Percentiles rank a stretch among this genome's conserved stretches.
Conservation (phyloP, 192 early-diverging fungal species). For the Borealophlyctis nickersoniae region DNA sequence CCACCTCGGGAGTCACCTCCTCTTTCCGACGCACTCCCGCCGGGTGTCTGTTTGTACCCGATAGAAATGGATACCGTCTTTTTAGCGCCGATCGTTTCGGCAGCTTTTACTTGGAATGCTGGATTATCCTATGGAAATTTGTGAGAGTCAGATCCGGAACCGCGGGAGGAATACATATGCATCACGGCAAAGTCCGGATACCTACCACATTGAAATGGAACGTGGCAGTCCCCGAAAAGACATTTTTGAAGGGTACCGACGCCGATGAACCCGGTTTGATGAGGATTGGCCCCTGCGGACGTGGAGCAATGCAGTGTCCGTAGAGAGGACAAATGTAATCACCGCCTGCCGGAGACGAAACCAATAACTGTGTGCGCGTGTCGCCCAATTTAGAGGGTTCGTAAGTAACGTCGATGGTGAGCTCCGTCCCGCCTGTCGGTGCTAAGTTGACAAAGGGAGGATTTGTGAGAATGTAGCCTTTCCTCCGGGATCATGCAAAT, state of each 20-base stretch:
- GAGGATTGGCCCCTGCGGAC: slow-evolving; percentile 59
- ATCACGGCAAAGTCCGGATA: background rate
- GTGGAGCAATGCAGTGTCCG: slow-evolving; percentile 52
- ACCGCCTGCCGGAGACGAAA: slow-evolving; percentile 51
- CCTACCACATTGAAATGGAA: slow-evolving; percentile 52
- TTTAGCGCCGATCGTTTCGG: slow-evolving; percentile 51
- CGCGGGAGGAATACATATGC: background rate
- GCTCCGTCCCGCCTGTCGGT: slow-evolving; percentile 43
- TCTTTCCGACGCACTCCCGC: slow-evolving; percentile 5
- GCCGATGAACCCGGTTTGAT: slow-evolving; percentile 46
- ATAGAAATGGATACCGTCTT: slow-evolving; percentile 50
- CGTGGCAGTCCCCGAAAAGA: slow-evolving; percentile 44
- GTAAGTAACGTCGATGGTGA: slow-evolving; percentile 52
- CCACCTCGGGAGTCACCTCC: background rate
- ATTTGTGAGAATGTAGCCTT: background rate
- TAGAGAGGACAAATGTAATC: slow-evolving; percentile 57
- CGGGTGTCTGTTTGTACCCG: slow-evolving; percentile 31
- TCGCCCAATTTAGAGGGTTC: slow-evolving; percentile 64
- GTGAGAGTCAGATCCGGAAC: no score
- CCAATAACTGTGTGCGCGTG: slow-evolving; percentile 43
- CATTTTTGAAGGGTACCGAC: slow-evolving; percentile 57
- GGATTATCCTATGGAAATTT: slow-evolving; percentile 54
- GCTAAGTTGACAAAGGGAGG: slow-evolving; percentile 30
- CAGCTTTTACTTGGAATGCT: slow-evolving; percentile 50
- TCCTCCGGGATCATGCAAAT: no score